phyloP scores from a whole-genome alignment of 306 rosid genomes.

The Quercus dentata region DNA sequence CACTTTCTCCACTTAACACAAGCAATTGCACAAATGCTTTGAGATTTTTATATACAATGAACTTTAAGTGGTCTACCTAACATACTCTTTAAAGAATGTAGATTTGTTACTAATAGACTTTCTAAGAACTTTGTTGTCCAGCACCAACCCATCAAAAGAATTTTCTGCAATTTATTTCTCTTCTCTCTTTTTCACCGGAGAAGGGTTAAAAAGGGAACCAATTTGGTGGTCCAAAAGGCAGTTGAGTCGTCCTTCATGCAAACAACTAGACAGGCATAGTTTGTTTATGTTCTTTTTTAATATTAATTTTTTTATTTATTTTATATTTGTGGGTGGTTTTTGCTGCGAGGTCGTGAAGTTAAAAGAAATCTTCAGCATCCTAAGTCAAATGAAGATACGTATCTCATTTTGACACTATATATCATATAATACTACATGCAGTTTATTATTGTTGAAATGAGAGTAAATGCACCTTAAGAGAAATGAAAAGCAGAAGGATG shows the following conservation, averaged over 20 bases:
- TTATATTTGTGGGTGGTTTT: not conserved
- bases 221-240: conserved; percentile 11
- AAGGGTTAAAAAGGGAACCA: conserved; percentile 12
- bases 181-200: conserved; percentile 2
- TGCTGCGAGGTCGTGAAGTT: not conserved
- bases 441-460: not conserved
- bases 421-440: not conserved
- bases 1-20: conserved; percentile 16
- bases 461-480: not conserved
- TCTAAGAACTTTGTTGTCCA: conserved; percentile 23
- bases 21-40: not conserved
- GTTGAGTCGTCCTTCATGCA: not conserved
- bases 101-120: conserved; percentile 21
- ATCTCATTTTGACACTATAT: not conserved
- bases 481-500: not conserved
- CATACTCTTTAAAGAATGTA: conserved; percentile 17
- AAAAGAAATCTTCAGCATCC: conserved; percentile 10
- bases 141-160: conserved; percentile 12
- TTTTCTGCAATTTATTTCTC: conserved; percentile 10
- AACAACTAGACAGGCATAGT: not conserved
- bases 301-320: not conserved
- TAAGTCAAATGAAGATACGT: not conserved
- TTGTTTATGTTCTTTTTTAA: not conserved
- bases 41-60: not conserved
- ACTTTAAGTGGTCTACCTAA: conserved; percentile 24